phyloP scores from a whole-genome alignment of 2,329 filamentous ascomycete genomes.

The Calycina marina region DNA sequence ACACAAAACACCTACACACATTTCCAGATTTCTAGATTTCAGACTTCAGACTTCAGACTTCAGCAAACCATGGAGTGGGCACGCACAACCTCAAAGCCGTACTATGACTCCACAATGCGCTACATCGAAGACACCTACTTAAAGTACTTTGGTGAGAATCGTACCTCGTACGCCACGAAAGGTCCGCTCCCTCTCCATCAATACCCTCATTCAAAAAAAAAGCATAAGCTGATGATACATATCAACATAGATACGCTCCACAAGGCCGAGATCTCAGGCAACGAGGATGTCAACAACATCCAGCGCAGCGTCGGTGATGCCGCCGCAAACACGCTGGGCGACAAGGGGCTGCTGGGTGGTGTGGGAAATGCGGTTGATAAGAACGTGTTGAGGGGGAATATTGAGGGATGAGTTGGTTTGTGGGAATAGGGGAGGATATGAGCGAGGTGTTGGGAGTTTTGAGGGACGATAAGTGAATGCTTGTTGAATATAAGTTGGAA shows the following conservation, averaged over 20 bases:
- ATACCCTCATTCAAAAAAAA: neutral
- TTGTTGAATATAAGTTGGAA: too few relatives aligned
- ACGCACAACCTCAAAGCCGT: constrained; percentile 2
- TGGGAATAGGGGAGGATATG: too few relatives aligned
- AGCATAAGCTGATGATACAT: neutral
- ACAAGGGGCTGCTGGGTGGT: constrained; percentile 8
- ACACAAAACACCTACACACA: too few relatives aligned
- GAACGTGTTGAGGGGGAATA: constrained; percentile 11
- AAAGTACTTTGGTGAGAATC: constrained; percentile 18
- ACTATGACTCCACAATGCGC: constrained; percentile 12
- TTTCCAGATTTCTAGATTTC: too few relatives aligned
- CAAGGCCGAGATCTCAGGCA: constrained; percentile 15
- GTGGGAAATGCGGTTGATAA: constrained; percentile 15
- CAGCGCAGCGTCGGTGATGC: constrained; percentile 12
- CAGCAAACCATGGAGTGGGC: neutral
- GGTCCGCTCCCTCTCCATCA: constrained; percentile 6
- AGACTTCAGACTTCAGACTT: too few relatives aligned
- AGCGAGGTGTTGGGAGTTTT: too few relatives aligned
- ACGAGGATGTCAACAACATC: constrained; percentile 17
- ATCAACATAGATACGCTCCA: constrained; percentile 13
- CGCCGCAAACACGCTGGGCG: constrained; percentile 12
- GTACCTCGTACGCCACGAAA: constrained; percentile 18
- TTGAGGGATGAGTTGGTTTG: too few relatives aligned
- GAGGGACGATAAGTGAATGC: too few relatives aligned
- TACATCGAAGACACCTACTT: constrained; percentile 21